Conservation (phyloP, 202 grass and related monocot species). For the Eragrostis tef region DNA sequence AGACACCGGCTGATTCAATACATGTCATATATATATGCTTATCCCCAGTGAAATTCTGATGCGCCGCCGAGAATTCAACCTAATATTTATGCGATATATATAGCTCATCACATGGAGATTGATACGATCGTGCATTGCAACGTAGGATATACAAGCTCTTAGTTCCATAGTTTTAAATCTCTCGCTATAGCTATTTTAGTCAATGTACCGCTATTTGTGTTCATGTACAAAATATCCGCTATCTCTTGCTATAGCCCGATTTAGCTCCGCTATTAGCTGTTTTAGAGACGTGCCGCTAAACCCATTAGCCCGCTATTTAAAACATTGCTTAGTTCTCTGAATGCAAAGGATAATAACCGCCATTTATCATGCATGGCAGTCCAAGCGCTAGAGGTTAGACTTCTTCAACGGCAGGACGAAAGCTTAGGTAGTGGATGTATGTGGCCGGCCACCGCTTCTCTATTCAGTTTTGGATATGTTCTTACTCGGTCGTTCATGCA, state of each 20-base stretch:
- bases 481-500: constrained; percentile 16
- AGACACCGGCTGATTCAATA: neutral
- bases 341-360: too few relatives aligned
- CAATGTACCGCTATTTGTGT: too few relatives aligned
- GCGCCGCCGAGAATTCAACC: neutral
- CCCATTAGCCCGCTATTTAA: too few relatives aligned
- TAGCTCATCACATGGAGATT: neutral
- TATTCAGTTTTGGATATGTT: constrained; percentile 43
- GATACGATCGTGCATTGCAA: neutral
- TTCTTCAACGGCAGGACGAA: neutral
- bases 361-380: neutral
- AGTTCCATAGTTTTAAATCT: too few relatives aligned
- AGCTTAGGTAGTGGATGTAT: neutral
- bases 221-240: too few relatives aligned
- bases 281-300: too few relatives aligned
- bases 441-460: constrained; percentile 2
- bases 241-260: too few relatives aligned
- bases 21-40: neutral
- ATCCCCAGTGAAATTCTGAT: neutral
- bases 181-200: too few relatives aligned
- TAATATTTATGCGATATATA: neutral
- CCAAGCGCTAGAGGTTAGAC: neutral
- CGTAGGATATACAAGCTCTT: neutral
- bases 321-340: too few relatives aligned
- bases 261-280: too few relatives aligned